Evolutionary conservation across 805 yeast genomes (phyloP).

Genomic region (Blastobotrys peoriensis): DNA sequence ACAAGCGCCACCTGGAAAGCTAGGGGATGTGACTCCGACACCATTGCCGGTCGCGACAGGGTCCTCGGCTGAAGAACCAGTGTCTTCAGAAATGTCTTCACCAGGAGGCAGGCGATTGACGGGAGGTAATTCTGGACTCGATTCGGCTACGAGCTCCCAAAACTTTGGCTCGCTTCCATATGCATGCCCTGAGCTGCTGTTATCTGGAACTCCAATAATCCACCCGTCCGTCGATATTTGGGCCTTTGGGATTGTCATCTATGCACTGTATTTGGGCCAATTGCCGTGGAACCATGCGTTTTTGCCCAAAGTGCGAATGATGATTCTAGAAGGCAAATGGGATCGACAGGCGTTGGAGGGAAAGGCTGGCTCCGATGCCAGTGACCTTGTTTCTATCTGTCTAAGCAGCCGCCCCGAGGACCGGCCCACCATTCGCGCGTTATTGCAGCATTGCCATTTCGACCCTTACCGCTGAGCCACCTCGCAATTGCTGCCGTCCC

Average conservation of each 20-base stretch:
- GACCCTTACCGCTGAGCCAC: too few species aligned
- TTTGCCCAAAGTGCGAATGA: slow-evolving; percentile 69
- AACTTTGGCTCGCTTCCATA: slow-evolving; percentile 86
- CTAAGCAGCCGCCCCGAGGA: slow-evolving; percentile 12
- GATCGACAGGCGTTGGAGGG: slow-evolving; percentile 38
- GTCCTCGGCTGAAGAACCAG: not conserved
- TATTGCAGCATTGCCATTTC: slow-evolving; percentile 8
- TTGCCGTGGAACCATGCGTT: slow-evolving; percentile 81
- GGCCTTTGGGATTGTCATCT: slow-evolving; percentile 81
- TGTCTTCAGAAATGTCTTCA: not conserved
- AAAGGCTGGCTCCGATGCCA: slow-evolving; percentile 11
- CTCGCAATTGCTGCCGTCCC: too few species aligned
- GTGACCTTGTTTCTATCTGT: slow-evolving; percentile 16
- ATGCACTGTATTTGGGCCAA: slow-evolving; percentile 64
- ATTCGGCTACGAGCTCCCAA: slow-evolving; percentile 10
- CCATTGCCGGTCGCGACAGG: not conserved
- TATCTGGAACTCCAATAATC: slow-evolving; percentile 45
- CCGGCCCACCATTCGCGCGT: slow-evolving; percentile 13
- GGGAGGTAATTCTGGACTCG: slow-evolving; percentile 14
- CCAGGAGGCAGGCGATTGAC: not conserved
- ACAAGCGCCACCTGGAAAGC: not conserved
- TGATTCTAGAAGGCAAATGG: slow-evolving; percentile 63
- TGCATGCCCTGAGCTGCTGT: slow-evolving; percentile 81
- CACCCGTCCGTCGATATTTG: slow-evolving; percentile 77
- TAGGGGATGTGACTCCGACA: not conserved